Base-by-base conservation (phyloP, 2,329 filamentous ascomycete genomes). In the Herpomyces periplanetae region DNA sequence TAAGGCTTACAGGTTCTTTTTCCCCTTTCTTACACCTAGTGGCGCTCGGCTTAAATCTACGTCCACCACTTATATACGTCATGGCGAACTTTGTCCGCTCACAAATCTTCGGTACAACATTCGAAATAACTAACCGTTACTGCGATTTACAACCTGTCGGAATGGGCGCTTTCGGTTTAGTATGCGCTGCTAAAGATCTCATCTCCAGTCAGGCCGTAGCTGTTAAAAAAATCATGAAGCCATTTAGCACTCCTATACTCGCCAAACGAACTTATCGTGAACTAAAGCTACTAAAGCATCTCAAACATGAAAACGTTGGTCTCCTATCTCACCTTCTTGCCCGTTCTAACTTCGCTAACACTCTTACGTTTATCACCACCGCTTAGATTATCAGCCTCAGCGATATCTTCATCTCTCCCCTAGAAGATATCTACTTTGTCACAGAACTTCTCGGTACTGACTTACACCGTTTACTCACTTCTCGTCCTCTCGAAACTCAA, bases 171-270 rank as follows among this genome's bases (percentile, higher is more conserved):
- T 96, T 96, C 42, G 80, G 80, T 27, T 57, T 96, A 26, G 80
- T 96, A 32, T 96, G 80, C 44, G 91, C 80, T 27, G 80, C 80
- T 23, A 75, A 71, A 44, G 80, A 96, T 41, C 73, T 91, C 47
- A 69, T 96, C 42, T 91, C 80, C 24, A 66, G 56, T 38, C 73
- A 88, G 41, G 71, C 73, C 42, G 80, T 96, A 25, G 80, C 80
- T 23, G 73, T 96, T 38, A 96, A 96, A 55, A 96, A 96, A 56
- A 96, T 96, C 36, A 91, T 96, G 75, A 96, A 91, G 49, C 80
- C 80, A 5, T 96, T 96, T 44, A 88, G 73, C 50, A 96, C 80
- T n/a, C 73, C 80, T 1, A 80, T 96, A 23, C 51, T 96, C 18
- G 80, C 80, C 23, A 96, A 96, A 49, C 57, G 80, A 36, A 96